Evolutionary conservation across 345 rosid genomes (phyloP).

Genomic region (Salix koriyanagi): DNA sequence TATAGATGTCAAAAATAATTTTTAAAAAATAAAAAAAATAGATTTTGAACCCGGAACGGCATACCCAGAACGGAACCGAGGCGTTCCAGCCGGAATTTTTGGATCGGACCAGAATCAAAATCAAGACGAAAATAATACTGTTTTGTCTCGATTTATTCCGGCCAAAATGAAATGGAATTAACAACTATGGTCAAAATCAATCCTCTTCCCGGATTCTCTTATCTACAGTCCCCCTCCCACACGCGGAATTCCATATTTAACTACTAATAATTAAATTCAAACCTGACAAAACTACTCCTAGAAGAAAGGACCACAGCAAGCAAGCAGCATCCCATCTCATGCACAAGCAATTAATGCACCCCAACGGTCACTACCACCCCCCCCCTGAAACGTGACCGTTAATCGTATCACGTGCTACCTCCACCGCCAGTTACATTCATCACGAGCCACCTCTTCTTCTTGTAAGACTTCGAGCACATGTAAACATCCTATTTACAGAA

Average conservation of each 20-base stretch:
- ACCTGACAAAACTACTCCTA: slow-evolving; percentile 2
- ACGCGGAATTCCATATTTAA: not conserved
- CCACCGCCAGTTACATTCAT: slow-evolving; percentile 25
- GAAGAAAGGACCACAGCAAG: not conserved
- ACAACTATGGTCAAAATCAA: too few relatives aligned
- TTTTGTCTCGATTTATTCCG: too few relatives aligned
- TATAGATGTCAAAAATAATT: too few relatives aligned
- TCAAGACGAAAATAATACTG: too few relatives aligned
- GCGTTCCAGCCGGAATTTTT: too few relatives aligned
- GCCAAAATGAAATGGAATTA: too few relatives aligned
- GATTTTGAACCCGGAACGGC: too few relatives aligned
- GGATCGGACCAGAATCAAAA: too few relatives aligned
- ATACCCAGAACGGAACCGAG: too few relatives aligned
- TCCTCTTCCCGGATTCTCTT: not conserved
- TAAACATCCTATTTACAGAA: not conserved
- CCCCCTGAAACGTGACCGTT: slow-evolving; percentile 25
- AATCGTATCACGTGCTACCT: slow-evolving; percentile 19
- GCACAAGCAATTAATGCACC: slow-evolving; percentile 27
- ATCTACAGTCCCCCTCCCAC: not conserved
- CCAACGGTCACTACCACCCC: slow-evolving; percentile 32
- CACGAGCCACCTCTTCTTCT: slow-evolving; percentile 12
- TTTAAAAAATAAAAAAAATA: too few relatives aligned
- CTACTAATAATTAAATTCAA: slow-evolving; percentile 2
- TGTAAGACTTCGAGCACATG: not conserved
- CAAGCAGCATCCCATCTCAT: not conserved